Conservation (phyloP, 305 asterid genomes). For the Fraxinus greggii region DNA sequence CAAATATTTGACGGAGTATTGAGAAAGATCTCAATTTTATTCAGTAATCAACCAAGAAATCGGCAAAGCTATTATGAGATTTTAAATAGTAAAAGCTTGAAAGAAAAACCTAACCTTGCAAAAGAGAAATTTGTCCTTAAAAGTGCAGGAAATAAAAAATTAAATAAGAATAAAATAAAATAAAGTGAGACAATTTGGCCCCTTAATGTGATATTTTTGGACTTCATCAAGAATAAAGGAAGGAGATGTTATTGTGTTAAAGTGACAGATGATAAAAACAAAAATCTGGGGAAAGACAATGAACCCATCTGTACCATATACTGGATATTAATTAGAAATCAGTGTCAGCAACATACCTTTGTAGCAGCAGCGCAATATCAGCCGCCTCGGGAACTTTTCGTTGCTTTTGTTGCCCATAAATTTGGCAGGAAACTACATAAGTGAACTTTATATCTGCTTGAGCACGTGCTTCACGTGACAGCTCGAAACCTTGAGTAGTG, state of each 20-base stretch:
- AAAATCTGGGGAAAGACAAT: background rate
- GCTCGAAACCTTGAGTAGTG: slow-evolving; percentile 70
- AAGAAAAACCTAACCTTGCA: background rate
- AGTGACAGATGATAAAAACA: background rate
- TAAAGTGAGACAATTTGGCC: background rate
- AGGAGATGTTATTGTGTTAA: background rate
- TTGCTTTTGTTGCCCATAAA: slow-evolving; percentile 97
- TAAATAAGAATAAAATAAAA: background rate
- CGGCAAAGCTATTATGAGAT: background rate
- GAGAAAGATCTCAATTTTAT: background rate
- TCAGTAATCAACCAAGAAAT: background rate
- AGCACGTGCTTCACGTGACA: slow-evolving; percentile 90
- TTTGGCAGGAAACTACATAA: slow-evolving; percentile 95
- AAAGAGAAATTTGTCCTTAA: background rate
- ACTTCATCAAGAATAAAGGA: background rate
- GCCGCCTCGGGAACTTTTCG: slow-evolving; percentile 92
- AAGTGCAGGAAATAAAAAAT: background rate
- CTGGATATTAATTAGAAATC: background rate
- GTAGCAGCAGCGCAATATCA: slow-evolving; percentile 88
- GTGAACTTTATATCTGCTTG: slow-evolving; percentile 97
- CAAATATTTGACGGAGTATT: background rate
- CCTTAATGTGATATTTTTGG: background rate
- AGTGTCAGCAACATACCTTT: slow-evolving; percentile 51
- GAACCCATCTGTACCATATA: background rate
- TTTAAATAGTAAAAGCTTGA: background rate